Conservation (phyloP, 768 basidiomycete species). For the Boletales sp. region DNA sequence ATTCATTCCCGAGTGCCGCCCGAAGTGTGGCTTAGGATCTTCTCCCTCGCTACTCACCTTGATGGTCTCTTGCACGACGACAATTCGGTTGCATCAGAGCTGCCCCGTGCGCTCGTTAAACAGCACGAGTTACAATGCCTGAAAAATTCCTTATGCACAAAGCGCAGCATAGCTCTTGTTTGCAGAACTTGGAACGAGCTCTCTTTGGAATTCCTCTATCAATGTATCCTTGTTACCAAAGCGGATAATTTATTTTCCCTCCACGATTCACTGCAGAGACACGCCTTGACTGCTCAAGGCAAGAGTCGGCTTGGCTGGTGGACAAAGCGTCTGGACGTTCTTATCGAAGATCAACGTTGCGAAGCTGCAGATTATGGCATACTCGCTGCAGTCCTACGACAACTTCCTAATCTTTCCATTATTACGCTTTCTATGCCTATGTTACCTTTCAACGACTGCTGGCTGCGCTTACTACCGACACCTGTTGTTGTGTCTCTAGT, state of each 20-base stretch:
- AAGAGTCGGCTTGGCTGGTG: constrained; percentile 20
- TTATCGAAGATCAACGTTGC: constrained; percentile 24
- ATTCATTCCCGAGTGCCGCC: constrained; percentile 18
- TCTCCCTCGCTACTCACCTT: constrained; percentile 16
- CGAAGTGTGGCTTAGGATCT: constrained; percentile 29
- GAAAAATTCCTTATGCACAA: constrained; percentile 22
- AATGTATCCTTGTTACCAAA: constrained; percentile 19
- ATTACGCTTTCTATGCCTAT: constrained; percentile 27
- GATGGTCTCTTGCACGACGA: constrained; percentile 11
- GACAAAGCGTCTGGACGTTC: constrained; percentile 25
- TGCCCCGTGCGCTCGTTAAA: constrained; percentile 17
- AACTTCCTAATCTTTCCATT: constrained; percentile 23
- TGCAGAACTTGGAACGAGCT: constrained; percentile 23
- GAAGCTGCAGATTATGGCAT: constrained; percentile 21
- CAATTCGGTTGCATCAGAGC: constrained; percentile 8
- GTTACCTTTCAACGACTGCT: constrained; percentile 21
- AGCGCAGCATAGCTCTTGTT: constrained; percentile 20
- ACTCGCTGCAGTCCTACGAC: constrained; percentile 22
- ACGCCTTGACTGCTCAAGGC: not conserved
- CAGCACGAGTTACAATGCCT: constrained; percentile 12
- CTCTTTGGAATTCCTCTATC: constrained; percentile 21
- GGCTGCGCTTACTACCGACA: constrained; percentile 25
- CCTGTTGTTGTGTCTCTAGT: constrained; percentile 17
- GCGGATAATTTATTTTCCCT: constrained; percentile 15
- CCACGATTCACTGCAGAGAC: constrained; percentile 10